Base-by-base conservation (phyloP, 192 early-diverging fungal species). In the Coemansia sp. region DNA sequence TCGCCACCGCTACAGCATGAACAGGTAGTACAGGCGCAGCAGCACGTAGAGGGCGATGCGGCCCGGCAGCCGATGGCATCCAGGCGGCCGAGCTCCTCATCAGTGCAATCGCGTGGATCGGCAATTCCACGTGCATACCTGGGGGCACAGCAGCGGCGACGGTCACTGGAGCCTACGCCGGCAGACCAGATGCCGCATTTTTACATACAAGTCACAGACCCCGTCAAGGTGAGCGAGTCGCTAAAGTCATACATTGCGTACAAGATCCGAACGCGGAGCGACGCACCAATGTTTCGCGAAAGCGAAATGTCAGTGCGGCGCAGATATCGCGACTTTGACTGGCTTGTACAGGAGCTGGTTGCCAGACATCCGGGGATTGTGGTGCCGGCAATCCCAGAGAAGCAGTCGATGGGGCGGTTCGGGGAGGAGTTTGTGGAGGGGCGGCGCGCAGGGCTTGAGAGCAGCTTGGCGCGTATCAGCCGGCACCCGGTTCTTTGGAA, bases 351-450 rank as follows among this genome's bases (percentile, higher is more conserved):
- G 58, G 90, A 93, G 70, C 83, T 98, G 23, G 85, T 86, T 0
- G 66, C 78, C 9, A 82, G 85, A 26, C 90, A 94, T 63, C 92
- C 93, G 1, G 96, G 96, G 8, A 85, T 94, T 5, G 90, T 98
- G 51, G 88, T 98, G 4, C 94, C 94, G 16, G 92, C 94, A 22
- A 84, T 98, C 4, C 94, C 96, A 9, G 96, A 93, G 65, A 98
- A 98, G 71, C 93, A 95, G 78, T 88, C 89, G 5, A 63, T 95
- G 53, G 93, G 92, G 14, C 88, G 96, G 22, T 98, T 98, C 62
- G 89, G 94, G 67, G 92, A 96, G 71, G 94, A 95, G 59, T 98
- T 98, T 87, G 88, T 98, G 12, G 94, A 98, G 73, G 85, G 84
- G 38, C 85, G 96, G 12, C 85, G 94, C 3, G 82, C 85, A 30